These are phyloP conservation scores for Hypoxylon rickii DNA, from an alignment of 495 filamentous ascomycete species.

Conservation along the genomic window DNA sequence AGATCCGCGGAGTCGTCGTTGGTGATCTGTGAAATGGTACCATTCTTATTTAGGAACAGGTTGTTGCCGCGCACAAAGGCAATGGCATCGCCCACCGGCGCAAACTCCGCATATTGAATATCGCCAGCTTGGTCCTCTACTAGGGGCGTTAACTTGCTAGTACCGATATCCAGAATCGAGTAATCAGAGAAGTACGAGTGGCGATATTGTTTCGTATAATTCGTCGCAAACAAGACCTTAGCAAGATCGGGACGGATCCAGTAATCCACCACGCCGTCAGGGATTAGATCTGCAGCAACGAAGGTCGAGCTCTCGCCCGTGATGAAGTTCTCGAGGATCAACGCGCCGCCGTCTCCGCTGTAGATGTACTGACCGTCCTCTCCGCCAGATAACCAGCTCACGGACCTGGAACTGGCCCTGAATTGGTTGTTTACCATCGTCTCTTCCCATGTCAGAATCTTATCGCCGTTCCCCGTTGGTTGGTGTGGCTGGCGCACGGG, in stretches of 20 bases:
- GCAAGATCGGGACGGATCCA: conserved; percentile 45
- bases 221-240: conserved; percentile 58
- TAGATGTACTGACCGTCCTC: conserved; percentile 57
- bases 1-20: conserved; percentile 56
- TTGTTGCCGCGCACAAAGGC: conserved; percentile 63
- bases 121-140: conserved; percentile 54
- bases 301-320: conserved; percentile 53
- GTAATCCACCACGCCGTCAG: conserved; percentile 37
- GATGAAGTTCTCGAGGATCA: conserved; percentile 56
- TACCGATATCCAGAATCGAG: conserved; percentile 54
- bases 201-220: conserved; percentile 62
- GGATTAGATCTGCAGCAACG: conserved; percentile 46
- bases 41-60: conserved; percentile 56
- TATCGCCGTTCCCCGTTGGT: conserved; percentile 43
- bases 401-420: conserved; percentile 38
- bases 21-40: conserved; percentile 55
- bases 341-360: conserved; percentile 42
- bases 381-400: conserved; percentile 52
- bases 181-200: conserved; percentile 64
- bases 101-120: conserved; percentile 61
- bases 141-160: conserved; percentile 48
- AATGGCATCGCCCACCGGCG: conserved; percentile 51
- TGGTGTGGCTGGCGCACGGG: conserved; percentile 45
- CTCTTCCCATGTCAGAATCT: conserved; percentile 51
- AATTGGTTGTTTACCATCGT: conserved; percentile 42